Evolutionary conservation across 2,329 filamentous ascomycete species (phyloP).

Genomic region (Emericellopsis cladophorae): DNA sequence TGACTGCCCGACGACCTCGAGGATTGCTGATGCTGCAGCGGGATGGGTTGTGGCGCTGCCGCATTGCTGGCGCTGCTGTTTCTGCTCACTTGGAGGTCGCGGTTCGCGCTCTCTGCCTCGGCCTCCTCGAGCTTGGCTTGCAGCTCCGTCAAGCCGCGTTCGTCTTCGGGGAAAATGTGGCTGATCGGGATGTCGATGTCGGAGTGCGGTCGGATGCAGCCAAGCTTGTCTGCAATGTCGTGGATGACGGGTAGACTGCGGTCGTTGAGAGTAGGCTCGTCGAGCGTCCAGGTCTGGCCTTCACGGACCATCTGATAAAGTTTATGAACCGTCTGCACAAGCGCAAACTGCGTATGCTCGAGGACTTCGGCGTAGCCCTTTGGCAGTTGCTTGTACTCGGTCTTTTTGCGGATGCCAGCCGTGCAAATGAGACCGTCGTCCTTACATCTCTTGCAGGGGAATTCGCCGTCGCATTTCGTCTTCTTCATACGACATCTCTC

Average conservation of each 20-base stretch:
- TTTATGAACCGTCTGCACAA: constrained; percentile 53
- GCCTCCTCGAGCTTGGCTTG: constrained; percentile 34
- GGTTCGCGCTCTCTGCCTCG: constrained; percentile 29
- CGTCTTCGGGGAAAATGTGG: constrained; percentile 48
- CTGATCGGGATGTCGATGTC: constrained; percentile 46
- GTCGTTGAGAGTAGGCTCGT: constrained; percentile 52
- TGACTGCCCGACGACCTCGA: too few species aligned
- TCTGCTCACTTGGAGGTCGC: constrained; percentile 10
- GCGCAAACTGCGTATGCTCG: constrained; percentile 51
- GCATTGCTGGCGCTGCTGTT: constrained; percentile 5
- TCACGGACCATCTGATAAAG: constrained; percentile 51
- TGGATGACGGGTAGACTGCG: constrained; percentile 51
- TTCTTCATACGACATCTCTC: constrained; percentile 58
- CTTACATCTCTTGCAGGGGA: constrained; percentile 54
- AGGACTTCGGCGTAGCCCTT: constrained; percentile 53
- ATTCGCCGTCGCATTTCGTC: constrained; percentile 57
- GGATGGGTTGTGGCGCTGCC: background rate
- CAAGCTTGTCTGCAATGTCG: constrained; percentile 51
- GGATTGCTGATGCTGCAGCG: too few species aligned
- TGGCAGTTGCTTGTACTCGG: constrained; percentile 55
- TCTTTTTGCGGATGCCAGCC: constrained; percentile 51
- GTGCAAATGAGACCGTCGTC: constrained; percentile 53
- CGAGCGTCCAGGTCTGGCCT: constrained; percentile 45
- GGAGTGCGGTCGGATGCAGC: constrained; percentile 49
- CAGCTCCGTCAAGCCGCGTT: constrained; percentile 42